Evolutionary conservation across 768 basidiomycete species (phyloP), one percentile per base, ranked within the genome.

Genomic region (Grammothele lineata): DNA sequence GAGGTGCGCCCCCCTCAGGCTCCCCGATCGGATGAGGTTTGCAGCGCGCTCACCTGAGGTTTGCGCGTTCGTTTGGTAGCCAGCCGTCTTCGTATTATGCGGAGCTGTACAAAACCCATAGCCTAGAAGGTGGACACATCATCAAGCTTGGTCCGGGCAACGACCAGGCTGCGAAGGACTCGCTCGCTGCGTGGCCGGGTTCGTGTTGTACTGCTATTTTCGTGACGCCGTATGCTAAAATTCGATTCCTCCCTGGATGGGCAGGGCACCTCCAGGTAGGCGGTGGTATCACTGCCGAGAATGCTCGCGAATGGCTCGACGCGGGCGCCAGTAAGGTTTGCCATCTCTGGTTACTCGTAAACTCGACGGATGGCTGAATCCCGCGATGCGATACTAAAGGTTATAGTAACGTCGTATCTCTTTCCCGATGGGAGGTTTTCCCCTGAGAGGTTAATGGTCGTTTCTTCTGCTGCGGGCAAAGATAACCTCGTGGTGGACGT

Each of bases 401-500:
- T 98, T 55, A 97, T 99, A 43, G 88, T 99, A n/a, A 99, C 96
- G 3, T 96, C 94, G 11, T 91, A 84, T 66, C 81, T 99, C 35
- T 99, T 99, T 53, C 94, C 96, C 0, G 64, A 68, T n/a, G 85
- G 73, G 3, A 81, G 74, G 52, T 95, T 98, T 69, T 85, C 85
- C 15, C 63, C 85, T 51, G 79, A 86, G 36, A 71, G 89, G 40
- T 70, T 99, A 23, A 67, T 78, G 56, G 65, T 63, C 0, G 67
- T 98, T 14, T 83, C 81, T 5, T 59, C 42, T 8, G 45, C 68
- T 17, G 79, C 93, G 4, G 90, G 92, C 0, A 92, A 82, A 67
- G 91, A 92, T n/a, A 77, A 67, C 32, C 75, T 99, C 1, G 94
- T 98, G 2, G 85, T 98, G 2, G 96, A 99, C 62, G 85, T 99